Evolutionary conservation across 2,329 filamentous ascomycete species (phyloP).

Genomic region (Pseudocercospora pini-densiflorae): DNA sequence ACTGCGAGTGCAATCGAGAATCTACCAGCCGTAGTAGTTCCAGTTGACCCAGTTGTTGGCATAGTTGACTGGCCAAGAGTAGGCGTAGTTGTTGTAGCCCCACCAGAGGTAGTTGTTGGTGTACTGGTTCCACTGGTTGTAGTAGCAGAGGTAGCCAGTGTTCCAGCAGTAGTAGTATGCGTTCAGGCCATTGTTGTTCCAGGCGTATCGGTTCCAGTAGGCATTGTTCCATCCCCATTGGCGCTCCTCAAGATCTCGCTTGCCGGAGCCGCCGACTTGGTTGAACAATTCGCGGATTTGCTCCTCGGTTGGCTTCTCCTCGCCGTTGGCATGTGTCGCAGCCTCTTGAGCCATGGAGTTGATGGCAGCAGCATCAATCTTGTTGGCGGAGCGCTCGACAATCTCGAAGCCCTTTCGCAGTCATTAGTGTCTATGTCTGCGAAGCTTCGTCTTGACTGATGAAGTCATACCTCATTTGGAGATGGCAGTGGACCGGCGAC

Average conservation of each 20-base stretch:
- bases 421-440: not conserved
- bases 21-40: not conserved
- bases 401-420: not conserved
- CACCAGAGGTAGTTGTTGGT: not conserved
- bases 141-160: not conserved
- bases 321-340: not conserved
- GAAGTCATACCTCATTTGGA: not conserved
- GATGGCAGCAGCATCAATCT: not conserved
- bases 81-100: not conserved
- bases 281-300: not conserved
- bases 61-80: not conserved
- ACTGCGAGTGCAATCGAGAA: not conserved
- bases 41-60: not conserved
- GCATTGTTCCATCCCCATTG: not conserved
- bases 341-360: not conserved
- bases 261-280: not conserved
- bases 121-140: not conserved
- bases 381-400: not conserved
- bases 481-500: not conserved
- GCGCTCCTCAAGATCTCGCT: not conserved
- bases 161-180: not conserved
- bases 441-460: not conserved
- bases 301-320: not conserved
- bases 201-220: not conserved
- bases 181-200: not conserved